Evolutionary conservation across 441 rosid species (phyloP).

Genomic region (Adansonia rubrostipa): DNA sequence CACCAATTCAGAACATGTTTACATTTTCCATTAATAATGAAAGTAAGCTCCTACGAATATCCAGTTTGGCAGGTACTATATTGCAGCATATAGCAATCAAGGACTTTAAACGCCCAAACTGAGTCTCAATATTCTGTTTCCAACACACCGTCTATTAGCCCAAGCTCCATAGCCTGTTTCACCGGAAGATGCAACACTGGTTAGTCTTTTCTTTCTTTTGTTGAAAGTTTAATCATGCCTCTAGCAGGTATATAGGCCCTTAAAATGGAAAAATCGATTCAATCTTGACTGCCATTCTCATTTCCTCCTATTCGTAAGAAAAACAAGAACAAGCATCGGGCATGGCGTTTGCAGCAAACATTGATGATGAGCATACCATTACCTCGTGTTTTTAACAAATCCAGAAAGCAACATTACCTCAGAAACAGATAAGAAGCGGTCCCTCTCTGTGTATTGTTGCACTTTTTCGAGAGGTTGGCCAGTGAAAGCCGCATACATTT

Average conservation of each 20-base stretch:
- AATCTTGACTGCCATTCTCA: neutral
- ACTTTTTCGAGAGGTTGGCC: slow-evolving; percentile 90
- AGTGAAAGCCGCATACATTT: slow-evolving; percentile 81
- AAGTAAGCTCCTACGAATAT: neutral
- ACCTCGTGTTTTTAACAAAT: neutral
- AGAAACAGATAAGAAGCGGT: slow-evolving; percentile 78
- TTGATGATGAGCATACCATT: neutral
- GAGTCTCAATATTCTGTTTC: slow-evolving; percentile 69
- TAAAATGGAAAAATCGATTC: neutral
- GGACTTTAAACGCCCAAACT: neutral
- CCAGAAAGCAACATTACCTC: slow-evolving; percentile 59
- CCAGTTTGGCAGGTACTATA: slow-evolving; percentile 12
- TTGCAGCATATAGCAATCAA: neutral
- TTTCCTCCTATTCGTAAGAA: neutral
- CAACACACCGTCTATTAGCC: slow-evolving; percentile 72
- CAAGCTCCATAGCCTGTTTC: slow-evolving; percentile 86
- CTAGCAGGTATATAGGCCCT: neutral
- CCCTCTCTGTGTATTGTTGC: slow-evolving; percentile 81
- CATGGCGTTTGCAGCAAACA: neutral
- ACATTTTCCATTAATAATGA: slow-evolving; percentile 18
- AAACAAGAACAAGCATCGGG: neutral
- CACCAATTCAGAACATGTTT: neutral
- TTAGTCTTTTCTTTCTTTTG: neutral
- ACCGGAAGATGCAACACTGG: slow-evolving; percentile 1
- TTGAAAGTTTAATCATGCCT: neutral